Conservation (phyloP, 768 basidiomycete species). For the Rickenella mellea region DNA sequence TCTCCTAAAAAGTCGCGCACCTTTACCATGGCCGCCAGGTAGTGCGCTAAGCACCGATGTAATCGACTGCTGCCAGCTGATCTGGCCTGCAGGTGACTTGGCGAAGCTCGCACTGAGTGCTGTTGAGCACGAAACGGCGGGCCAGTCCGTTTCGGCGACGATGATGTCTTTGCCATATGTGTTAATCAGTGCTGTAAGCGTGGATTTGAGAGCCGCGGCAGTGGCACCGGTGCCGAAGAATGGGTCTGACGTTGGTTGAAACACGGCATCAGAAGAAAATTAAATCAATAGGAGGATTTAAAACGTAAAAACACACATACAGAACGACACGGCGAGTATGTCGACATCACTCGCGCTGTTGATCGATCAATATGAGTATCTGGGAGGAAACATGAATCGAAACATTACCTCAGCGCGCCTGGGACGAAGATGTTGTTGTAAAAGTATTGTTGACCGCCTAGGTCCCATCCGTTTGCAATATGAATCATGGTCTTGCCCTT, state of each 20-base stretch:
- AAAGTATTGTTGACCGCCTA: slow-evolving; percentile 32
- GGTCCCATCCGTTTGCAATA: slow-evolving; percentile 56
- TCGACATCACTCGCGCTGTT: slow-evolving; percentile 42
- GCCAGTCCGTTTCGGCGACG: slow-evolving; percentile 61
- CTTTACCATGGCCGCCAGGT: slow-evolving; percentile 18
- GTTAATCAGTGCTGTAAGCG: slow-evolving; percentile 39
- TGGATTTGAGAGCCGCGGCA: slow-evolving; percentile 35
- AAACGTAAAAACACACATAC: too few relatives aligned
- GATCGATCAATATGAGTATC: too few relatives aligned
- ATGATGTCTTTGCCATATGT: slow-evolving; percentile 45
- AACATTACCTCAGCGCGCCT: slow-evolving; percentile 42
- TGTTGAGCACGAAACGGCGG: slow-evolving; percentile 33
- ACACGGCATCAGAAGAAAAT: too few relatives aligned
- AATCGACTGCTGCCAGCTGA: slow-evolving; percentile 43
- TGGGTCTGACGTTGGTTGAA: too few relatives aligned
- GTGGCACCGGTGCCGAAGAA: slow-evolving; percentile 56
- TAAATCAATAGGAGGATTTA: too few relatives aligned
- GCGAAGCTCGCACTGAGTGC: slow-evolving; percentile 39
- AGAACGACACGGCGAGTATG: slow-evolving; percentile 55
- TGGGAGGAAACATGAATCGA: too few relatives aligned
- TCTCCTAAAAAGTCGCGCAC: too few relatives aligned
- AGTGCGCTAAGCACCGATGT: slow-evolving; percentile 34
- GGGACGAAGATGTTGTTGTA: slow-evolving; percentile 42
- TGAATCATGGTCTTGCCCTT: slow-evolving; percentile 44
- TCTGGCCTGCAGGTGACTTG: slow-evolving; percentile 41